Evolutionary conservation across 495 filamentous ascomycete genomes (phyloP), one percentile per base, ranked within the genome.

Genomic region (Viridothelium virens): DNA sequence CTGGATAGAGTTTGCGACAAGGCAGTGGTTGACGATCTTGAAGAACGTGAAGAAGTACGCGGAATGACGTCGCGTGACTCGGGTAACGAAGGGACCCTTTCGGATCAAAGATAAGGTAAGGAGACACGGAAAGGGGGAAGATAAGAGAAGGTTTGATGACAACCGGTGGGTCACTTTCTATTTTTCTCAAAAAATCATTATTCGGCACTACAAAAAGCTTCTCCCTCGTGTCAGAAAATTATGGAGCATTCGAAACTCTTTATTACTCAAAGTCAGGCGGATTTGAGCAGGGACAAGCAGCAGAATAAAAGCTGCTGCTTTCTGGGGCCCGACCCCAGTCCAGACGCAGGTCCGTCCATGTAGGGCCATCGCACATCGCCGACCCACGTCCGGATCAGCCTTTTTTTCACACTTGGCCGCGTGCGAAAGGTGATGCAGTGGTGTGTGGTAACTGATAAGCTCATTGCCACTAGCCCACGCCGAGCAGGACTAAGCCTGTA

Each of bases 281-380:
- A 14, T 53, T 11, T 14, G 48, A 7, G 53, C 10, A 7, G 53
- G 53, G 11, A 59, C 53, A 59, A 36, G 53, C 18, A 59, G 31
- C 53, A 59, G 3, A 7, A 59, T 59, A 59, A n/a, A 59, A 34
- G 25, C 53, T 7, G 7, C 7, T 2, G 11, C 31, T 36, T 18
- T 7, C 31, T 36, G 25, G 11, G 53, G 53, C 25, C 10, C 53
- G 53, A 59, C 53, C 53, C 53, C 31, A 33, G 25, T 10, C 25
- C 53, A 53, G 48, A 25, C 48, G 48, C 48, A 53, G 48, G 41
- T 53, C 18, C 48, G 18, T 25, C 41, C 41, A 14, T 44, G 7
- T 44, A 44, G 48, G 12, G 11, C 31, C 53, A 31, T 59, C 53
- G 53, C 53, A 59, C 53, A 59, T 59, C 53, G 53, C 25, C 53